These are phyloP conservation scores for Podila minutissima DNA, from an alignment of 192 early-diverging fungal genomes.

Conservation along the genomic window DNA sequence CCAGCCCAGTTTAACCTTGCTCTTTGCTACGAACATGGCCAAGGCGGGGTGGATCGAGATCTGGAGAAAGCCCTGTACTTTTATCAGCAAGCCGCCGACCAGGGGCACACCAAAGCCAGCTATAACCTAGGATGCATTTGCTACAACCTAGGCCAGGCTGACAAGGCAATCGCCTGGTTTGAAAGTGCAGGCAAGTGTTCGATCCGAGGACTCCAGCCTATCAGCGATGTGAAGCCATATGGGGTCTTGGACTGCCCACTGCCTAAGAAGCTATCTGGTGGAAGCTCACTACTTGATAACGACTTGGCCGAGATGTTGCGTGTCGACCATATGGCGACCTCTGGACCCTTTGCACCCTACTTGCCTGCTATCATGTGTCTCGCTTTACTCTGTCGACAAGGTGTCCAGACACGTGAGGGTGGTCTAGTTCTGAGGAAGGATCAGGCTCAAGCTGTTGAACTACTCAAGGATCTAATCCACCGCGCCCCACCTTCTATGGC, in stretches of 20 bases:
- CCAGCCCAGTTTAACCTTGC: constrained; percentile 47
- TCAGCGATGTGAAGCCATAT: too few species aligned
- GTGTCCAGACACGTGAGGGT: constrained; percentile 23
- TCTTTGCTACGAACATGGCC: constrained; percentile 48
- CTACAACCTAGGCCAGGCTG: constrained; percentile 30
- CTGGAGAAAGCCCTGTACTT: constrained; percentile 36
- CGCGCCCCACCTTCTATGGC: constrained; percentile 5
- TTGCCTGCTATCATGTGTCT: constrained; percentile 38
- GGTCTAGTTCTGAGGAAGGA: constrained; percentile 21
- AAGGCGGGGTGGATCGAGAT: constrained; percentile 39
- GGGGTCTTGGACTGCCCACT: too few species aligned
- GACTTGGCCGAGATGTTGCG: not conserved
- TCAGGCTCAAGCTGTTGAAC: constrained; percentile 18
- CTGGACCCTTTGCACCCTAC: constrained; percentile 29
- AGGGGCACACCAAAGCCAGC: constrained; percentile 45
- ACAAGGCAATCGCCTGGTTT: constrained; percentile 43
- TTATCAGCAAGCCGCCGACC: constrained; percentile 44
- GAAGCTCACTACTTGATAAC: constrained; percentile 10
- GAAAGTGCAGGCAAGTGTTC: constrained; percentile 37
- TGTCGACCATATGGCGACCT: not conserved
- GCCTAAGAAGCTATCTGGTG: not conserved
- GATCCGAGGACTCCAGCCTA: constrained; percentile 13
- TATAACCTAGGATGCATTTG: constrained; percentile 42
- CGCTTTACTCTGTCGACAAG: constrained; percentile 32
- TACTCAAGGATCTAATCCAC: constrained; percentile 9